Conservation (phyloP, 1,139 yeast species). For the Suhomyces terraborum region DNA sequence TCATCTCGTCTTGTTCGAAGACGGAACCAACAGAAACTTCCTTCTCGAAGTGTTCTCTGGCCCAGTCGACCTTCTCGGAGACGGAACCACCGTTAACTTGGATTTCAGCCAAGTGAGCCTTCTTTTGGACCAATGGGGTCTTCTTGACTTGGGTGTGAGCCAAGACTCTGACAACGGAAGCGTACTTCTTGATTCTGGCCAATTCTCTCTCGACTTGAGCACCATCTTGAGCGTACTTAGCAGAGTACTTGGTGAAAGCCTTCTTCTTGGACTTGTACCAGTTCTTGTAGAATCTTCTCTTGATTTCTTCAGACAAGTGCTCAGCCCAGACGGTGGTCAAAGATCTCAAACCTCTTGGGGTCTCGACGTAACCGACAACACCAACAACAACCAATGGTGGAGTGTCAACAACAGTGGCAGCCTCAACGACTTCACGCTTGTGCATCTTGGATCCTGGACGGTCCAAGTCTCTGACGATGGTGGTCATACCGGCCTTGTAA, state of each 20-base stretch:
- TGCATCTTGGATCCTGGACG: constrained; percentile 99
- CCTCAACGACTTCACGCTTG: constrained; percentile 99
- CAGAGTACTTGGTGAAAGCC: constrained; percentile 99
- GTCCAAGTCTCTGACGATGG: constrained; percentile 99
- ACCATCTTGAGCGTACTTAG: constrained; percentile 93
- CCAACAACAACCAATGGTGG: constrained; percentile 99
- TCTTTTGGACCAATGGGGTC: constrained; percentile 99
- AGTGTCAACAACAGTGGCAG: constrained; percentile 98
- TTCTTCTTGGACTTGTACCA: constrained; percentile 99
- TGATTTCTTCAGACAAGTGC: constrained; percentile 98
- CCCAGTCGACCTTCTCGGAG: constrained; percentile 98
- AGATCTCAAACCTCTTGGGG: constrained; percentile 99
- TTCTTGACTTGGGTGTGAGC: constrained; percentile 99
- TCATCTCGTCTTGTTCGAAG: constrained; percentile 97
- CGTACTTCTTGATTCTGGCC: constrained; percentile 98
- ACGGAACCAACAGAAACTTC: constrained; percentile 94
- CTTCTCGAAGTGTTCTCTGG: constrained; percentile 98
- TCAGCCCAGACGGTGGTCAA: constrained; percentile 99
- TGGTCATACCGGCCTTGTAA: constrained; percentile 99
- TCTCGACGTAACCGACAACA: constrained; percentile 99
- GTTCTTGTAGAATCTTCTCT: constrained; percentile 99
- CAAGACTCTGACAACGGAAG: constrained; percentile 96
- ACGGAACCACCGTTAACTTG: constrained; percentile 99
- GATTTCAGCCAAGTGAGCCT: constrained; percentile 99
- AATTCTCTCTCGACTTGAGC: constrained; percentile 92